Base-by-base conservation (phyloP, 129 eudicot genomes). In the Arctium minus region DNA sequence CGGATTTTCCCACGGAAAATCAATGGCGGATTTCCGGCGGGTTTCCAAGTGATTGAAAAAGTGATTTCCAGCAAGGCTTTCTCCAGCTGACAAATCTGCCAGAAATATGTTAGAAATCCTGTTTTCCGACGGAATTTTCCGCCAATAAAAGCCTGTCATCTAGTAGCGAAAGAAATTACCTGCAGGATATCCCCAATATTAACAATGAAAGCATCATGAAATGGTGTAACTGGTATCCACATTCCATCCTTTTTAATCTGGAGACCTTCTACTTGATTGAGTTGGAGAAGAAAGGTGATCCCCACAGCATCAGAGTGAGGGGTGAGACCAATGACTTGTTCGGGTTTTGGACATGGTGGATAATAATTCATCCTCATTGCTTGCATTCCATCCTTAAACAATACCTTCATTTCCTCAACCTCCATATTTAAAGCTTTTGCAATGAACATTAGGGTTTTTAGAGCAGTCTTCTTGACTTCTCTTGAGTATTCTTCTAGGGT, bases 281-380 rank as follows among this genome's bases (percentile, higher is more conserved):
- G 67, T 77, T 86, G 86, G 48, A 81, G 86, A 22, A 86, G 80
- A 36, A 86, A 81, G 17, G 88, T 86, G 39, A 86, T 79, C 60
- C 76, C 88, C 12, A n/a, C 70, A 10, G 78, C 22, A 35, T 86
- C 88, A 1, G 88, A 80, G 42, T 87, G 90, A 72, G 86, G 88
- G 37, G 78, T 75, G 22, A 84, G 82, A 13, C 90, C 90, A 17
- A 81, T 81, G 2, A 84, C 90, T 7, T 53, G 76, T 56, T 87
- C 90, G 1, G 90, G 88, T 53, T 87, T 75, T 5, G 90, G 88
- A 64, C 88, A 88, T 9, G 90, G 86, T 9, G 86, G 90, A 68
- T 85, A 88, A 31, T 88, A 88, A 27, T 85, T 88, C 84, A 81
- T 88, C 39, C 88, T 84, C 84, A 88, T 67, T 10, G 76, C 5